Base-by-base conservation (phyloP, 371 early-diverging fungal genomes). In the Mucor irregularis region DNA sequence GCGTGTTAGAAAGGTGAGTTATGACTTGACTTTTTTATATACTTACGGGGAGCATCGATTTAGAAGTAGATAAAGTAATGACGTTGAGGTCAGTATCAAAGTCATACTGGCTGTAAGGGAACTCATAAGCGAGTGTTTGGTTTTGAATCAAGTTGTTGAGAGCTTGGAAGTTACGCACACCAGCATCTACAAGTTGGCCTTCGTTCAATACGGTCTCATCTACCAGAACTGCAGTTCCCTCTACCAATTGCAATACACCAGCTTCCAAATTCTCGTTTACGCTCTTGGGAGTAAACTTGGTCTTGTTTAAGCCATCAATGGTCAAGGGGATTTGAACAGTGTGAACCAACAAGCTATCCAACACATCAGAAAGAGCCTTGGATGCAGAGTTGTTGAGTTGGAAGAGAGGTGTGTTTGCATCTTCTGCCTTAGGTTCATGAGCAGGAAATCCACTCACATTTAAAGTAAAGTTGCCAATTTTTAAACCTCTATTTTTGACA, bases 141-240 rank as follows among this genome's bases (percentile, higher is more conserved):
- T 70, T 59, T 53, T 75, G 63, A 30, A 85, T 74, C 47, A 85
- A 50, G 14, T 80, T 71, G 16, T 70, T 65, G 21, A 87, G 62
- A 3, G 83, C 81, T 49, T 82, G 82, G 25, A 85, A 56, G 53
- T 87, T 87, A 16, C 80, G 78, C 30, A 87, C 74, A 9, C 87
- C 86, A 40, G 66, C 61, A 35, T 84, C 84, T 5, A 69, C 62
- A 30, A 87, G 58, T 25, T 71, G 78, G 14, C 87, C 87, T 58
- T 87, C 87, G n/a, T 82, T 66, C 53, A 87, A 51, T 1, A 61
- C 74, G 2, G 85, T 84, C 55, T 87, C 87, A 58, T 87, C 87
- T 24, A 85, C 60, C 0, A 85, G 48, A n/a, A 87, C 50, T 1
- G 58, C 49, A 0, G 87, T 85, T 7, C 83, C 84, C 37, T 78